Conservation (phyloP, 768 basidiomycete genomes). For the Amanita phalloides region DNA sequence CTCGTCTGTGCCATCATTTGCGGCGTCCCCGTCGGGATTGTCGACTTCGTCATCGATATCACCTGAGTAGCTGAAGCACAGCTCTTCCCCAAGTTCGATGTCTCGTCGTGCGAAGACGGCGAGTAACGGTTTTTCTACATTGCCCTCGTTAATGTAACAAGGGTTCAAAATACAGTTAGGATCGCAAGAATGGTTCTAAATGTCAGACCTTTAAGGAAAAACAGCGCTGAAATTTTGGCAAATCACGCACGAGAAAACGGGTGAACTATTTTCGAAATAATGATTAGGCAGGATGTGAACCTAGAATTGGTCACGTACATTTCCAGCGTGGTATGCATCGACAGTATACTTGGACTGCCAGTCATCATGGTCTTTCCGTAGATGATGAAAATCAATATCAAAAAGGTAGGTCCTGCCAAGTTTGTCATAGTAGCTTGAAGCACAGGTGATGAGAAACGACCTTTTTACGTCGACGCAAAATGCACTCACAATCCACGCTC, state of each 20-base stretch:
- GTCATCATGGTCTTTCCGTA: conserved; percentile 27
- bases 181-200: conserved; percentile 84
- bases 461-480: neutral
- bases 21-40: neutral
- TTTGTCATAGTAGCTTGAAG: conserved; percentile 55
- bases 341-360: conserved; percentile 45
- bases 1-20: conserved; percentile 4
- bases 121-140: conserved; percentile 58
- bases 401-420: conserved; percentile 75
- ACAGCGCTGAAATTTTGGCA: neutral
- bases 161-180: conserved; percentile 71
- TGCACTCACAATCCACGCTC: conserved; percentile 52
- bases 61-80: conserved; percentile 74
- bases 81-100: conserved; percentile 55
- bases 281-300: neutral
- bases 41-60: conserved; percentile 6
- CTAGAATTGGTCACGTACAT: conserved; percentile 36
- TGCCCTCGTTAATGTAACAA: conserved; percentile 70
- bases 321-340: conserved; percentile 84
- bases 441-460: conserved; percentile 3
- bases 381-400: conserved; percentile 68
- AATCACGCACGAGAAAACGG: conserved; percentile 62
- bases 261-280: conserved; percentile 51
- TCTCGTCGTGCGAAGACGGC: conserved; percentile 57
- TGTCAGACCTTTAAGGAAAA: neutral